Evolutionary conservation across 805 yeast species (phyloP).

Genomic region (Jamesozyma jinghongensis): DNA sequence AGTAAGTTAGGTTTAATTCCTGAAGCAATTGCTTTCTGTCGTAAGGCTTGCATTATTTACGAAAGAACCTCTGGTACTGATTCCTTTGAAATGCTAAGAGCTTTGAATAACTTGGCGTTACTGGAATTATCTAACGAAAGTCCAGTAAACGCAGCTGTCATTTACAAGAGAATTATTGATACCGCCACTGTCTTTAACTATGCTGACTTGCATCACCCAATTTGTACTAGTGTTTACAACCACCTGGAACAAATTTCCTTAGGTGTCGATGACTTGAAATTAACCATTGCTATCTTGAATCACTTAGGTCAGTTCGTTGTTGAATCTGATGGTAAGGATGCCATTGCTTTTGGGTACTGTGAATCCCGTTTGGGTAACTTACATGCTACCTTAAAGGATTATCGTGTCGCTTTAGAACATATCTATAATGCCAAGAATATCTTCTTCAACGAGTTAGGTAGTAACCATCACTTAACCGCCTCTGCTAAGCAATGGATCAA

Average conservation of each 20-base stretch:
- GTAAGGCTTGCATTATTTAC: constrained; percentile 60
- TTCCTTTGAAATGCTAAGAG: constrained; percentile 61
- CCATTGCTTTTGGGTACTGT: constrained; percentile 55
- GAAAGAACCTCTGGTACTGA: constrained; percentile 82
- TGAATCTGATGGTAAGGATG: constrained; percentile 45
- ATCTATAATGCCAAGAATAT: constrained; percentile 48
- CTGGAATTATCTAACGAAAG: constrained; percentile 56
- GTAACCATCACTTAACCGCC: constrained; percentile 54
- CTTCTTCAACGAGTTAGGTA: constrained; percentile 54
- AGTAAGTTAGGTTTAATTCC: constrained; percentile 46
- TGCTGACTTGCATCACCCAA: constrained; percentile 61
- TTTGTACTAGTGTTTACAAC: constrained; percentile 47
- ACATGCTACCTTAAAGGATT: constrained; percentile 43
- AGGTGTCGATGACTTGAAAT: constrained; percentile 45
- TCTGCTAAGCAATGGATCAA: constrained; percentile 60
- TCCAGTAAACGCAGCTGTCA: constrained; percentile 49
- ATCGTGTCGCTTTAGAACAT: constrained; percentile 46
- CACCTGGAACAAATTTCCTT: constrained; percentile 46
- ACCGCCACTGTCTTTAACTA: constrained; percentile 34
- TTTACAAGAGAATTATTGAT: constrained; percentile 50
- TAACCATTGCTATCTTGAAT: constrained; percentile 46
- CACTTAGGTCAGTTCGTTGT: constrained; percentile 45
- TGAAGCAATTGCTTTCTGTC: constrained; percentile 55
- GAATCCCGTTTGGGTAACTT: constrained; percentile 63
- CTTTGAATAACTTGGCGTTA: constrained; percentile 65